Evolutionary conservation across 257 asterid species (phyloP).

Genomic region (Perilla frutescens): DNA sequence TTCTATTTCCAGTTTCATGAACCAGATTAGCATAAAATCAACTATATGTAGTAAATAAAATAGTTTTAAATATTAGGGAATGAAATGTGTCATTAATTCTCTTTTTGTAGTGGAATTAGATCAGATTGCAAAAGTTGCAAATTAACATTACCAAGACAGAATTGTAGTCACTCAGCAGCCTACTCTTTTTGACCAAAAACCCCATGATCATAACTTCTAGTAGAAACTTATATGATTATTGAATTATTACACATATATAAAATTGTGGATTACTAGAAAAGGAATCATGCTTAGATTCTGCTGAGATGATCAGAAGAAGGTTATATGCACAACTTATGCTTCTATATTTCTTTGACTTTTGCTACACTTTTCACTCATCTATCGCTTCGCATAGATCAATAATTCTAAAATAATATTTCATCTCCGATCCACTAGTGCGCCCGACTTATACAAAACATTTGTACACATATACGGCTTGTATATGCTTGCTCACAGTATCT

Average conservation of each 20-base stretch:
- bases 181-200: slow-evolving; percentile 30
- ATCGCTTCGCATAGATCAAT: neutral
- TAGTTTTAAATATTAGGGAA: too few species aligned
- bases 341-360: slow-evolving; percentile 21
- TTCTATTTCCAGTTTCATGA: slow-evolving; percentile 1
- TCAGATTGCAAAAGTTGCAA: slow-evolving; percentile 21
- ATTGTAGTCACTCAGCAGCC: slow-evolving; percentile 25
- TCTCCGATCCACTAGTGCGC: neutral
- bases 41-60: neutral
- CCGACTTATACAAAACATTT: neutral
- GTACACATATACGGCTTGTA: neutral
- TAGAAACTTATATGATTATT: neutral
- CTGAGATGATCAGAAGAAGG: neutral
- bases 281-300: slow-evolving; percentile 11
- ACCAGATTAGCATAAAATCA: slow-evolving; percentile 2
- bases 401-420: neutral
- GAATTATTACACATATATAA: neutral
- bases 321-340: neutral
- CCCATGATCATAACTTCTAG: neutral
- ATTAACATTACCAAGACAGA: neutral
- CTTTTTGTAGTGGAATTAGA: slow-evolving; percentile 20
- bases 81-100: slow-evolving; percentile 4
- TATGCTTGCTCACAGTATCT: slow-evolving; percentile 25
- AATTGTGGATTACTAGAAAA: neutral
- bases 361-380: slow-evolving; percentile 3